These are phyloP conservation scores for Fremontodendron californicum DNA, from an alignment of 345 rosid species.

Conservation along the genomic window DNA sequence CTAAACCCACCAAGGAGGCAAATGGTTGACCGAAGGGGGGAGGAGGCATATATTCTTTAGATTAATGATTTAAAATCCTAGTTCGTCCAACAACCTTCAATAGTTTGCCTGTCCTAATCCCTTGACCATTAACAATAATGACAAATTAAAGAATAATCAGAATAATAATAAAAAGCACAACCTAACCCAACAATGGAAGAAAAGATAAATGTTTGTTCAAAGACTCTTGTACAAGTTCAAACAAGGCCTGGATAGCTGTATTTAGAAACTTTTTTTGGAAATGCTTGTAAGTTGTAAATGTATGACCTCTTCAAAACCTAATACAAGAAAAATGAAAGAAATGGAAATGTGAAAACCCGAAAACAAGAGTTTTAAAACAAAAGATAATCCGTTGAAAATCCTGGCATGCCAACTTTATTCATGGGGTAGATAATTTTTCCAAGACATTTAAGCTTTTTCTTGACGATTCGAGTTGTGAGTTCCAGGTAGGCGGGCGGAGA, in stretches of 20 bases:
- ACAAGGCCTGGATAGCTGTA: slow-evolving; percentile 3
- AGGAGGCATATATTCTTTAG: neutral
- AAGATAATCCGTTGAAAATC: neutral
- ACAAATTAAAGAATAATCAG: neutral
- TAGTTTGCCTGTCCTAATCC: slow-evolving; percentile 30
- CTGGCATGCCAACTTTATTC: neutral
- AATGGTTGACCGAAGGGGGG: slow-evolving; percentile 7
- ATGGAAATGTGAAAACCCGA: neutral
- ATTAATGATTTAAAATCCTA: neutral
- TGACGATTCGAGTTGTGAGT: neutral
- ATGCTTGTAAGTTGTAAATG: neutral
- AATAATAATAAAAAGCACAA: slow-evolving; percentile 8
- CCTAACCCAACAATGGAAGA: slow-evolving; percentile 19
- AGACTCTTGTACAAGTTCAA: slow-evolving; percentile 21
- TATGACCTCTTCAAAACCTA: slow-evolving; percentile 30
- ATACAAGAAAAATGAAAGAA: slow-evolving; percentile 12
- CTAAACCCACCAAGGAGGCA: neutral
- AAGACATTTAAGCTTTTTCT: neutral
- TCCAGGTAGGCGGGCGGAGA: neutral
- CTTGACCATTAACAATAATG: neutral
- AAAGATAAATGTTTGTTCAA: neutral
- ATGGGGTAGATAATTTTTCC: neutral
- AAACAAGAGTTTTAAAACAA: neutral
- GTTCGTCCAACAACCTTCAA: slow-evolving; percentile 41
- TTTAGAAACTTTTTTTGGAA: slow-evolving; percentile 8